These are phyloP conservation scores for Leishmania major DNA, from an alignment of 208 protist genomes.

Conservation along the genomic window DNA sequence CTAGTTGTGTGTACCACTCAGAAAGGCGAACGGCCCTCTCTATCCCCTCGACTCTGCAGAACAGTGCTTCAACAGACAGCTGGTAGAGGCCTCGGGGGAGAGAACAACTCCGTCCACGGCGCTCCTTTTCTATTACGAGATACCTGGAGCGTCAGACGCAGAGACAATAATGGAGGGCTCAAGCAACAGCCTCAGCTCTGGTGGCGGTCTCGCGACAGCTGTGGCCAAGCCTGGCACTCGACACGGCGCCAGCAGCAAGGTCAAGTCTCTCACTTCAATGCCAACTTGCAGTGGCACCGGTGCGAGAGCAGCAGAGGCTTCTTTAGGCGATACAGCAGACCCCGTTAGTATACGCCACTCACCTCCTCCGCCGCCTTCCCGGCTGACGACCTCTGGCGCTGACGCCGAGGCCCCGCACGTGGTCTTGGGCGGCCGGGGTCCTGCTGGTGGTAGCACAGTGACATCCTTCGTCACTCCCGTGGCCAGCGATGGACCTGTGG, in stretches of 20 bases:
- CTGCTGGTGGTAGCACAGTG: background rate
- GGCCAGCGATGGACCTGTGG: background rate
- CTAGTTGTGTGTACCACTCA: background rate
- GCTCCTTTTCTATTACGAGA: background rate
- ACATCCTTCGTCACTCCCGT: background rate
- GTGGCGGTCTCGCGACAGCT: background rate
- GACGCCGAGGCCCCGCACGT: background rate
- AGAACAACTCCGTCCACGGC: background rate
- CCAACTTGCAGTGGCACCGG: background rate
- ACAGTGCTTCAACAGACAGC: background rate
- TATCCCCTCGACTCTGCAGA: background rate
- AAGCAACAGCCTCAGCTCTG: background rate
- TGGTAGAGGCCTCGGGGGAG: background rate
- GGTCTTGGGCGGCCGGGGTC: background rate
- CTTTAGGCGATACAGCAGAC: background rate
- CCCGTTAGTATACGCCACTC: background rate
- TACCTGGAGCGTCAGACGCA: background rate
- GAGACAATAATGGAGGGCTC: background rate
- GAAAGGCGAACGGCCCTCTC: background rate
- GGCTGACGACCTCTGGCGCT: slow-evolving; percentile 11
- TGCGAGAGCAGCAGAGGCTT: background rate
- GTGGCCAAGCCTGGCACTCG: background rate
- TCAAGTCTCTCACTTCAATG: background rate
- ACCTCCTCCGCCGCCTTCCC: background rate
- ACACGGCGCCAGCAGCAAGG: background rate